Conservation (phyloP, 192 early-diverging fungal genomes). For the Chytriomyces hyalinus region DNA sequence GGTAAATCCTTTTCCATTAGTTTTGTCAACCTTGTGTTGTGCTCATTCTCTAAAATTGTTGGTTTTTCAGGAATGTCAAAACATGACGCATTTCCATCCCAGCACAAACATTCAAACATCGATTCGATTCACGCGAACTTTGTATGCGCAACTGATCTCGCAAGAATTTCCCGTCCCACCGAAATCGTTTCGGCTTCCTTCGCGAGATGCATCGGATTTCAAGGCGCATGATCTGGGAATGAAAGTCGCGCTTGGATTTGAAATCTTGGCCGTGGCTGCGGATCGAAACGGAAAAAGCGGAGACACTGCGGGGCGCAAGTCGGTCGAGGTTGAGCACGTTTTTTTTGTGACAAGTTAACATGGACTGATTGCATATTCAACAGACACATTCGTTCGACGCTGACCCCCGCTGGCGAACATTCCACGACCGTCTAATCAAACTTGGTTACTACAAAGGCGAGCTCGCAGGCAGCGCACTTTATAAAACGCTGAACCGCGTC, state of each 20-base stretch:
- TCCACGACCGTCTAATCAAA: conserved; percentile 49
- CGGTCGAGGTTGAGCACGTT: too few relatives aligned
- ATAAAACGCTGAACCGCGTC: conserved; percentile 54
- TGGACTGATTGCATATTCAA: not conserved
- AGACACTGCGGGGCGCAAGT: too few relatives aligned
- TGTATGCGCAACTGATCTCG: conserved; percentile 83
- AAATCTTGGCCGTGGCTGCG: conserved; percentile 64
- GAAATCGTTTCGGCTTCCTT: conserved; percentile 62
- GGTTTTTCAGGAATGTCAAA: conserved; percentile 48
- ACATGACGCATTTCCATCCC: conserved; percentile 72
- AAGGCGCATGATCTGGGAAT: conserved; percentile 81
- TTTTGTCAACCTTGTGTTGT: too few relatives aligned
- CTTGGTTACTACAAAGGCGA: conserved; percentile 69
- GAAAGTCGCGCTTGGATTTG: conserved; percentile 93
- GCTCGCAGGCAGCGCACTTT: conserved; percentile 60
- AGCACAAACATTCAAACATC: conserved; percentile 58
- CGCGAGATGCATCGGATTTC: conserved; percentile 52
- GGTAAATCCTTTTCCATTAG: not conserved
- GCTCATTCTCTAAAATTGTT: too few relatives aligned
- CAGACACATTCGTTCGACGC: conserved; percentile 54
- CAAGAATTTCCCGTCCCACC: conserved; percentile 65
- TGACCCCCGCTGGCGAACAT: conserved; percentile 58
- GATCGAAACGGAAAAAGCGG: not conserved
- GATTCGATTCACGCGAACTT: conserved; percentile 75
- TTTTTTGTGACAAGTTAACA: not conserved